Evolutionary conservation across 1,284 basidiomycete species (phyloP).

Genomic region (Veloboletus limbatus): DNA sequence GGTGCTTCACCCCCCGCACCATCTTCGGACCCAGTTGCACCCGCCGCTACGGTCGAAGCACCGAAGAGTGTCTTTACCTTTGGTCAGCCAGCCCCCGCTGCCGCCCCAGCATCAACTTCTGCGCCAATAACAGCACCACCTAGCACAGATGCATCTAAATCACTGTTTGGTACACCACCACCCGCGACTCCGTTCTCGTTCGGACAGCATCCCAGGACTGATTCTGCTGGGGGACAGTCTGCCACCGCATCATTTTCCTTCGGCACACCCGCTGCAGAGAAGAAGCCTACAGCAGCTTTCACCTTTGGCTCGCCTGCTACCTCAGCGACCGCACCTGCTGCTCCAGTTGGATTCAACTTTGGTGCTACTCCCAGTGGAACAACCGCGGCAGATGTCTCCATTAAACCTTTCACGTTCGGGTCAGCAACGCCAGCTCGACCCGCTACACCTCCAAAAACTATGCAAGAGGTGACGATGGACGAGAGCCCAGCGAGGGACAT

Average conservation of each 20-base stretch:
- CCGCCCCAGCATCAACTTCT: slow-evolving; percentile 9
- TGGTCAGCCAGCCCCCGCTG: slow-evolving; percentile 16
- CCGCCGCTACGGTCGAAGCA: slow-evolving; percentile 16
- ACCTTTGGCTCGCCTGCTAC: slow-evolving; percentile 32
- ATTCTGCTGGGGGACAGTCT: slow-evolving; percentile 23
- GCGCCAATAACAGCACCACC: slow-evolving; percentile 1
- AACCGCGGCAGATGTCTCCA: slow-evolving; percentile 28
- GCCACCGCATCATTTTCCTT: slow-evolving; percentile 31
- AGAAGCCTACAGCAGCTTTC: slow-evolving; percentile 27
- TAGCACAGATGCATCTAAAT: slow-evolving; percentile 22
- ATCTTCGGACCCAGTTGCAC: not conserved
- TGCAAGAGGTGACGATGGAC: slow-evolving; percentile 64
- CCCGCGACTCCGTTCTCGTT: slow-evolving; percentile 31
- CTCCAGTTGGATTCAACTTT: slow-evolving; percentile 34
- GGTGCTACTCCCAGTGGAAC: slow-evolving; percentile 26
- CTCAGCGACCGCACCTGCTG: slow-evolving; percentile 22
- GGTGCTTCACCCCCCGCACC: slow-evolving; percentile 7
- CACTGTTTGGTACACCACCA: slow-evolving; percentile 26
- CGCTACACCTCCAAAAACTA: slow-evolving; percentile 54
- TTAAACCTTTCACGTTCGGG: slow-evolving; percentile 35
- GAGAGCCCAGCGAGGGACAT: slow-evolving; percentile 63
- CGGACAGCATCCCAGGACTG: slow-evolving; percentile 20
- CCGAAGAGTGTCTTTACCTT: slow-evolving; percentile 30
- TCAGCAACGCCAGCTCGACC: slow-evolving; percentile 33
- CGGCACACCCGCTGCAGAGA: slow-evolving; percentile 23